phyloP scores from a whole-genome alignment of 2,329 filamentous ascomycete species.

The Trichophyton simii region DNA sequence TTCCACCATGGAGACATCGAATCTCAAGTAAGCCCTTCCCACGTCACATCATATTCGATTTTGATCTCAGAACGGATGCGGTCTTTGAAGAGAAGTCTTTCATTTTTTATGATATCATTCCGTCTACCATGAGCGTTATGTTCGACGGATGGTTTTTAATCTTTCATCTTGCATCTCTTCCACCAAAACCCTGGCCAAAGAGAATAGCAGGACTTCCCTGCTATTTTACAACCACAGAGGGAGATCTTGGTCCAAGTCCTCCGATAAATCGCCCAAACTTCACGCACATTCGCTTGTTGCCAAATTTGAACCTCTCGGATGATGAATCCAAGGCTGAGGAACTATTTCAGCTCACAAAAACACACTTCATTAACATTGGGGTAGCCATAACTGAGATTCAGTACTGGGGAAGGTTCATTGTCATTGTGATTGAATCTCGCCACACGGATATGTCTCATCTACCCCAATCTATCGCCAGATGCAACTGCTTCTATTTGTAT shows the following conservation, averaged over 20 bases:
- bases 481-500: slow-evolving; percentile 12
- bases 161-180: background rate
- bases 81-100: background rate
- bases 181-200: slow-evolving; percentile 14
- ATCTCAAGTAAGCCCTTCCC: background rate
- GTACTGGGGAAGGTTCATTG: slow-evolving; percentile 10
- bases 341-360: background rate
- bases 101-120: background rate
- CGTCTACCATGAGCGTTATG: background rate
- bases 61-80: background rate
- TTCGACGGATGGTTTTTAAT: slow-evolving; percentile 3
- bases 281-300: background rate
- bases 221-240: slow-evolving; percentile 4
- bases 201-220: slow-evolving; percentile 16
- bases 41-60: slow-evolving; percentile 4
- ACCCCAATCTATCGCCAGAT: slow-evolving; percentile 8
- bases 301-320: background rate
- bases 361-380: slow-evolving; percentile 7
- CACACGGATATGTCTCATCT: slow-evolving; percentile 5
- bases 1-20: background rate
- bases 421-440: slow-evolving; percentile 12
- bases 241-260: slow-evolving; percentile 5
- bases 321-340: background rate
- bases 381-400: slow-evolving; percentile 13
- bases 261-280: slow-evolving; percentile 6